Evolutionary conservation across 371 early-diverging fungal genomes (phyloP).

Genomic region (Mortierella sp.): DNA sequence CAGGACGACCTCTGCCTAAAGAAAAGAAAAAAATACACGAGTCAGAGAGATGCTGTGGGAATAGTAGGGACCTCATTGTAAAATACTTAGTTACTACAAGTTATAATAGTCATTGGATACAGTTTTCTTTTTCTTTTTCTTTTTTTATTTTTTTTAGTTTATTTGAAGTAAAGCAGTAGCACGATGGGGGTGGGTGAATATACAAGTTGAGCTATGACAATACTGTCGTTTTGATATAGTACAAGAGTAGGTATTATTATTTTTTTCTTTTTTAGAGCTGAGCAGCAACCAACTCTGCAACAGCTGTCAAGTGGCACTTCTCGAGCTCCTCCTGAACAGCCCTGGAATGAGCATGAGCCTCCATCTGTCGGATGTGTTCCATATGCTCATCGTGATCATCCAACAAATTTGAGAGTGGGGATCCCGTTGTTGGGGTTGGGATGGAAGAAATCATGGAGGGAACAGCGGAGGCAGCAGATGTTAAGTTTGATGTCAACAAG

Average conservation of each 20-base stretch:
- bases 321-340: constrained; percentile 12
- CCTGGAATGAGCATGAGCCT: not conserved
- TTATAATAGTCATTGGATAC: not conserved
- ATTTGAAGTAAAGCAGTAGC: not conserved
- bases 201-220: not conserved
- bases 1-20: constrained; percentile 6
- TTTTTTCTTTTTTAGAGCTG: not conserved
- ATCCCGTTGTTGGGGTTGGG: constrained; percentile 18
- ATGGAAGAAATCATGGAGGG: constrained; percentile 36
- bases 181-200: not conserved
- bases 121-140: constrained; percentile 1
- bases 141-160: not conserved
- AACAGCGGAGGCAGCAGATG: constrained; percentile 24
- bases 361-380: not conserved
- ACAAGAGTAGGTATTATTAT: not conserved
- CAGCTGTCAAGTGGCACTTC: constrained; percentile 13
- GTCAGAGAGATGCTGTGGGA: too few relatives aligned
- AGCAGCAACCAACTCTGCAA: constrained; percentile 20
- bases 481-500: constrained; percentile 18
- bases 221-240: not conserved
- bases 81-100: not conserved
- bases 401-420: constrained; percentile 17
- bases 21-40: not conserved
- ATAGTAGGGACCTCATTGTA: not conserved
- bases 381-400: constrained; percentile 16